Percentiles rank a stretch among this genome's conserved stretches.
Conservation (phyloP, 2,329 filamentous ascomycete species). For the Chalaropsis ovoidea region DNA sequence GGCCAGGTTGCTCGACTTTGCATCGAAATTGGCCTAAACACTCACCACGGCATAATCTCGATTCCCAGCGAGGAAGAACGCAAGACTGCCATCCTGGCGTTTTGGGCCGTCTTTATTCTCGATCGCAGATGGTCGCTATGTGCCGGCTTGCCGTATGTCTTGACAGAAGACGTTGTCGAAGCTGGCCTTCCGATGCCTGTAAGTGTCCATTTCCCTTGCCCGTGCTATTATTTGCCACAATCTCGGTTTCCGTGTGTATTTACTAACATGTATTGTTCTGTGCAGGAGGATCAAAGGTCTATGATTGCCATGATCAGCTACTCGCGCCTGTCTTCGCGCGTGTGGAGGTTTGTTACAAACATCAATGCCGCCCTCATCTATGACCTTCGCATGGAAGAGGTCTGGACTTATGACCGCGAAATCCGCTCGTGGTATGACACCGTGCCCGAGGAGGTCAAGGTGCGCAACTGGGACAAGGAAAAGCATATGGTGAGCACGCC, state of each 20-base stretch:
- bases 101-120: constrained; percentile 79
- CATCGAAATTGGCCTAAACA: constrained; percentile 72
- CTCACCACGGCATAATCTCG: constrained; percentile 59
- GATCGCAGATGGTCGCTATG: constrained; percentile 83
- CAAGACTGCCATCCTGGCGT: constrained; percentile 57
- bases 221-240: not conserved
- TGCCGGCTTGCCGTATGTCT: constrained; percentile 75
- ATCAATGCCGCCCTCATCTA: constrained; percentile 51
- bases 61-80: constrained; percentile 61
- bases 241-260: not conserved
- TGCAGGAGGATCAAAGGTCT: constrained; percentile 52
- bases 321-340: constrained; percentile 70
- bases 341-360: constrained; percentile 71
- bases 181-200: constrained; percentile 69
- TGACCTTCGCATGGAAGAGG: constrained; percentile 60
- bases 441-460: constrained; percentile 52
- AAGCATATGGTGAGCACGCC: constrained; percentile 45
- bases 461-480: constrained; percentile 49
- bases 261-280: constrained; percentile 27
- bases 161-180: constrained; percentile 81
- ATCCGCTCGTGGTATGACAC: constrained; percentile 78
- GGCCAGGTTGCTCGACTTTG: constrained; percentile 73
- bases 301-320: constrained; percentile 77
- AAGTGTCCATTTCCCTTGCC: constrained; percentile 31
- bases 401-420: constrained; percentile 71